These are phyloP conservation scores for Salix viminalis DNA, from an alignment of 345 rosid species.

Conservation along the genomic window DNA sequence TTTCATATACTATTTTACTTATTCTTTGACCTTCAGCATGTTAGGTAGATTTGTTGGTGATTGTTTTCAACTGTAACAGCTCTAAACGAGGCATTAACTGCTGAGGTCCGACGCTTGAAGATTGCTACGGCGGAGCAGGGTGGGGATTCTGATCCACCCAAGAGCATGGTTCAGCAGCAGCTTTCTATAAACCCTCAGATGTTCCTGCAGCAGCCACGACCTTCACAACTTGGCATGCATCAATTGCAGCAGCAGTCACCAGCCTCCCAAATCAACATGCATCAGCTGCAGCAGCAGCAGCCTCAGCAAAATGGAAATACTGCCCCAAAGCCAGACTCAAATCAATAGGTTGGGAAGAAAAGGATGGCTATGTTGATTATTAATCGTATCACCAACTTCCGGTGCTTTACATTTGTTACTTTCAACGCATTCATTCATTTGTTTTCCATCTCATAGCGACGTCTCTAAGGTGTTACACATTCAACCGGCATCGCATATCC, in stretches of 20 bases:
- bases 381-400: neutral
- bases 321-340: slow-evolving; percentile 48
- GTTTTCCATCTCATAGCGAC: slow-evolving; percentile 23
- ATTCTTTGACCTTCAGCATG: neutral
- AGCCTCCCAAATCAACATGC: slow-evolving; percentile 1
- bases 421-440: slow-evolving; percentile 36
- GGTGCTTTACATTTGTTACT: slow-evolving; percentile 10
- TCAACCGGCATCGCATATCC: slow-evolving; percentile 19
- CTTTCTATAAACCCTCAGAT: slow-evolving; percentile 41
- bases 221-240: slow-evolving; percentile 40
- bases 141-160: slow-evolving; percentile 43
- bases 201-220: slow-evolving; percentile 45
- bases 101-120: slow-evolving; percentile 61
- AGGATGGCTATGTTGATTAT: neutral
- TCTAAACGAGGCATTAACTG: slow-evolving; percentile 54
- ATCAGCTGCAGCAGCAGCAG: slow-evolving; percentile 28
- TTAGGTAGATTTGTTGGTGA: neutral
- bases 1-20: neutral
- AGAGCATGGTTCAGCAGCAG: slow-evolving; percentile 43
- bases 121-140: slow-evolving; percentile 36
- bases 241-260: slow-evolving; percentile 38
- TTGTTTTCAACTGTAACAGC: slow-evolving; percentile 35
- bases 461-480: slow-evolving; percentile 2
- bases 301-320: slow-evolving; percentile 43
- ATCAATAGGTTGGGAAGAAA: slow-evolving; percentile 34